phyloP scores from a whole-genome alignment of 192 early-diverging fungal species.

The Kappamyces sp. region DNA sequence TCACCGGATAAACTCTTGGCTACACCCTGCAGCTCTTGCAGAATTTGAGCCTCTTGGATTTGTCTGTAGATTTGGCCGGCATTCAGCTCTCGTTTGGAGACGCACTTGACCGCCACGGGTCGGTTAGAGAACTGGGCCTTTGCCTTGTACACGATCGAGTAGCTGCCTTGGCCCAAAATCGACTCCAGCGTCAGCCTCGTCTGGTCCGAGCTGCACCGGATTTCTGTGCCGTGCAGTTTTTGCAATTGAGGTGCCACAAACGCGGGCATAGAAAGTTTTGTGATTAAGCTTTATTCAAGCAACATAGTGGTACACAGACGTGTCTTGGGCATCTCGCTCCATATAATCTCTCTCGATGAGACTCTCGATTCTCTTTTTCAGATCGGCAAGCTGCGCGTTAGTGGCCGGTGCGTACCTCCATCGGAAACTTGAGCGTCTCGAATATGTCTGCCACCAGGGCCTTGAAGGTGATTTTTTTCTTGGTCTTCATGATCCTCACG shows the following conservation, averaged over 20 bases:
- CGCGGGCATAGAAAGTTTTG: neutral
- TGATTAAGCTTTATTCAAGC: constrained; percentile 28
- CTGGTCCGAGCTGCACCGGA: neutral
- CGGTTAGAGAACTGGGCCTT: too few relatives aligned
- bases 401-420: constrained; percentile 52
- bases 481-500: constrained; percentile 95
- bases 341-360: constrained; percentile 97
- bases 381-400: constrained; percentile 25
- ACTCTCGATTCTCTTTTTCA: constrained; percentile 91
- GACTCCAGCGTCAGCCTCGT: neutral
- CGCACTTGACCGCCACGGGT: too few relatives aligned
- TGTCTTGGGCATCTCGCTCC: constrained; percentile 64
- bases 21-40: too few relatives aligned
- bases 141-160: too few relatives aligned
- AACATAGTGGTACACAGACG: constrained; percentile 36
- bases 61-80: too few relatives aligned
- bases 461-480: constrained; percentile 78
- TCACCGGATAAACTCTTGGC: too few relatives aligned
- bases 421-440: constrained; percentile 68
- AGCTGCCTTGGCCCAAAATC: constrained; percentile 10
- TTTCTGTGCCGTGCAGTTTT: neutral
- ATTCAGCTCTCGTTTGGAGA: too few relatives aligned
- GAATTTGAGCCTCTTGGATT: too few relatives aligned
- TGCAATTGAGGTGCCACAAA: neutral
- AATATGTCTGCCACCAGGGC: constrained; percentile 73